Evolutionary conservation across 768 basidiomycete species (phyloP).

Genomic region (Mycena rebaudengoi): DNA sequence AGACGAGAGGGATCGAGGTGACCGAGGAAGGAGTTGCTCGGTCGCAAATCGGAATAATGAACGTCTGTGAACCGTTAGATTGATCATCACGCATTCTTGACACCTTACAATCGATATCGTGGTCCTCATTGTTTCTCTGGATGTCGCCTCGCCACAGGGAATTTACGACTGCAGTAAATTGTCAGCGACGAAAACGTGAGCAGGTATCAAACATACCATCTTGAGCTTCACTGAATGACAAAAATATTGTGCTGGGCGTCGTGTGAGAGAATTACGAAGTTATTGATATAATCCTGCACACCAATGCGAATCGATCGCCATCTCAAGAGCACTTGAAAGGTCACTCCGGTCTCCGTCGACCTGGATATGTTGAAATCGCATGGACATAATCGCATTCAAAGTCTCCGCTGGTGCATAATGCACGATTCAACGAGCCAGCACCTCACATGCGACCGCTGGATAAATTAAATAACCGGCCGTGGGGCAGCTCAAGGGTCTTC

Average conservation of each 20-base stretch:
- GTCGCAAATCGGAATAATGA: conserved; percentile 64
- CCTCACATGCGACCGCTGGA: conserved; percentile 87
- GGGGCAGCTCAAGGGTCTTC: conserved; percentile 96
- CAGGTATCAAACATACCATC: conserved; percentile 56
- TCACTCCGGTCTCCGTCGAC: conserved; percentile 81
- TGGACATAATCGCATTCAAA: conserved; percentile 77
- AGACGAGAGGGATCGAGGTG: conserved; percentile 82
- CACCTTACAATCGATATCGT: conserved; percentile 79
- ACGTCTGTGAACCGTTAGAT: conserved; percentile 57
- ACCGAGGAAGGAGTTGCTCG: conserved; percentile 62
- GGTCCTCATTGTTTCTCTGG: conserved; percentile 76
- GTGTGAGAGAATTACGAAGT: not conserved
- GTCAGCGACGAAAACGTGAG: not conserved
- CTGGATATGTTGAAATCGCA: conserved; percentile 75
- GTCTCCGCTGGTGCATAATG: conserved; percentile 73
- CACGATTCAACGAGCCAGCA: conserved; percentile 81
- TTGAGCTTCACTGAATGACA: conserved; percentile 88
- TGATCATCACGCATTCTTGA: not conserved
- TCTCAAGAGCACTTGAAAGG: conserved; percentile 80
- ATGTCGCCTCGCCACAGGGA: conserved; percentile 86
- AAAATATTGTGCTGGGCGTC: conserved; percentile 71
- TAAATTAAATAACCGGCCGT: too few species aligned
- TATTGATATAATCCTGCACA: conserved; percentile 36
- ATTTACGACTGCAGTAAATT: conserved; percentile 67
- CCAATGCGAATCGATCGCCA: conserved; percentile 95